phyloP scores from a whole-genome alignment of 495 filamentous ascomycete genomes.

The Xylaria sp. region DNA sequence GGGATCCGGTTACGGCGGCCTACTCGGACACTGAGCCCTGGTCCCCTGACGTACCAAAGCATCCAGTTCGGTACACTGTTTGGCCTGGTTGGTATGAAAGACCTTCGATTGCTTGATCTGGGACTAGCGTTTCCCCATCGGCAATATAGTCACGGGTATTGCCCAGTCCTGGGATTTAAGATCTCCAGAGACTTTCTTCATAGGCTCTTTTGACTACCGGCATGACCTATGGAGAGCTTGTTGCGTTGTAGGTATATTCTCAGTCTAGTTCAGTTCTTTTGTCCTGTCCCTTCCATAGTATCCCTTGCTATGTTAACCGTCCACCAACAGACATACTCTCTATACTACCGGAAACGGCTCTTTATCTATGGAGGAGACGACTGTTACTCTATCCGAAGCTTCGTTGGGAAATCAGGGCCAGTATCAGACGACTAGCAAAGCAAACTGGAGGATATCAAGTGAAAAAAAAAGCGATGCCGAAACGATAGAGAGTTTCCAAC shows the following conservation, averaged over 20 bases:
- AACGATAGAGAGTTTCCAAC: constrained; percentile 4
- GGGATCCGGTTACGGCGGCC: constrained; percentile 17
- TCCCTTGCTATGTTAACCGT: constrained; percentile 1
- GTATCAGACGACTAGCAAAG: constrained; percentile 13
- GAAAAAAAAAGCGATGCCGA: not conserved
- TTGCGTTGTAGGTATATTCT: constrained; percentile 18
- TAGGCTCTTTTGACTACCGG: constrained; percentile 18
- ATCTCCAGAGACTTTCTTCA: constrained; percentile 26
- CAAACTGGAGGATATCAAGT: constrained; percentile 17
- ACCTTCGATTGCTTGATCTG: constrained; percentile 18
- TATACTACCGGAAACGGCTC: constrained; percentile 13
- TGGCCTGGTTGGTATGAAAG: constrained; percentile 25
- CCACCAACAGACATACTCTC: constrained; percentile 18
- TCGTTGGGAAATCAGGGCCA: constrained; percentile 6
- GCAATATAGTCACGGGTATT: constrained; percentile 9
- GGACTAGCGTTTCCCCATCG: constrained; percentile 14
- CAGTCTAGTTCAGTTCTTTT: not conserved
- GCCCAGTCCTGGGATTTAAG: constrained; percentile 16
- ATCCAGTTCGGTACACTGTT: constrained; percentile 12
- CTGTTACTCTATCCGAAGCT: not conserved
- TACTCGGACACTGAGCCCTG: constrained; percentile 3
- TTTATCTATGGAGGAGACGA: not conserved
- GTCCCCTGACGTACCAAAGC: constrained; percentile 21
- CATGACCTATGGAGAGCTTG: constrained; percentile 25
- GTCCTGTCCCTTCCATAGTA: not conserved